Percentiles rank a stretch among this genome's conserved stretches.
These are phyloP conservation scores for Lentinula raphanica DNA, from an alignment of 768 basidiomycete species.

Conservation along the genomic window DNA sequence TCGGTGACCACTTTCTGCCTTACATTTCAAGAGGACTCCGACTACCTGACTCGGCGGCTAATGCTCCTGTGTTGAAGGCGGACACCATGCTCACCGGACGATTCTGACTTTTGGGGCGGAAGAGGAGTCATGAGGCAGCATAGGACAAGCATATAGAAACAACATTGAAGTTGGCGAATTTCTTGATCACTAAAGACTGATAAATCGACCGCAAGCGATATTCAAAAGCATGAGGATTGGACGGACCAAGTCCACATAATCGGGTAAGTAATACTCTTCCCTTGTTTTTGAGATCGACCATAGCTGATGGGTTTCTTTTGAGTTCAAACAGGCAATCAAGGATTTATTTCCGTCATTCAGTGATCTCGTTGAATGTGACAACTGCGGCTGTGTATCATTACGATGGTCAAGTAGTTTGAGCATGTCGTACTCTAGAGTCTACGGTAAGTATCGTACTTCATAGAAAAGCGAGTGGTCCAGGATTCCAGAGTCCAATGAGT, in stretches of 20 bases:
- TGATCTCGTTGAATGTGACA: no score
- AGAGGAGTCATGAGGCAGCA: constrained; percentile 87
- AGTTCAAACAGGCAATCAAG: constrained; percentile 9
- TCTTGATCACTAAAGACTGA: constrained; percentile 71
- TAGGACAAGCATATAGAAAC: constrained; percentile 91
- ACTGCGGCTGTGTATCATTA: no score
- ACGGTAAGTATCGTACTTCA: no score
- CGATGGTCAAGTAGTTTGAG: no score
- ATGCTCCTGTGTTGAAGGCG: constrained; percentile 44
- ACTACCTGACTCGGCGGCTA: constrained; percentile 24
- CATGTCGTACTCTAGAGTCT: no score
- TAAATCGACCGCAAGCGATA: constrained; percentile 82
- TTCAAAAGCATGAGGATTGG: constrained; percentile 79
- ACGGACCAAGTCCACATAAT: constrained; percentile 80
- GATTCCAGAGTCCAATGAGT: no score
- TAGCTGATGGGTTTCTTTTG: background rate
- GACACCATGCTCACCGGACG: constrained; percentile 97
- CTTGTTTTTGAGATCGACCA: background rate
- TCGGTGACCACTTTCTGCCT: constrained; percentile 90
- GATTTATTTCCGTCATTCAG: background rate
- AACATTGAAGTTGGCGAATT: constrained; percentile 69
- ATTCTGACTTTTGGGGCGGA: constrained; percentile 70
- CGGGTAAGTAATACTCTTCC: constrained; percentile 57
- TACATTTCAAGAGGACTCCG: constrained; percentile 88
- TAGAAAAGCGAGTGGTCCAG: no score